Evolutionary conservation across 2,329 filamentous ascomycete genomes (phyloP), one percentile per base, ranked within the genome.

Genomic region (Colletotrichum horii): DNA sequence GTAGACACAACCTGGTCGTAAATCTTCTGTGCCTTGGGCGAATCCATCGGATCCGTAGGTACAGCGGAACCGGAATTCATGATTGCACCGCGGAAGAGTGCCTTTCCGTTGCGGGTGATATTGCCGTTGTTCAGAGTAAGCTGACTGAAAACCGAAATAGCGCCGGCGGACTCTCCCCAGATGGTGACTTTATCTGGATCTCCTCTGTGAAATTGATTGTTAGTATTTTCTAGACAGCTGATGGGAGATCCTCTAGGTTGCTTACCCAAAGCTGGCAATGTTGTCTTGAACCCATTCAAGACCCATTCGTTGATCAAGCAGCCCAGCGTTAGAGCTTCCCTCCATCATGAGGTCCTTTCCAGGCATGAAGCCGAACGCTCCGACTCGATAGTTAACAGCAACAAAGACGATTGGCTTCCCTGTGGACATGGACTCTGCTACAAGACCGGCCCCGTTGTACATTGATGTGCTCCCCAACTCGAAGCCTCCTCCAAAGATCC

Each of bases 111-210:
- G n/a, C 74, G 65, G 1, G 86, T 91, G 78, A 89, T 87, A 79
- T 94, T 85, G 0, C 93, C 93, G 62, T 89, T 87, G 75, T 93
- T 92, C 52, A 93, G 81, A 2, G 88, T 81, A 85, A 92, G 91
- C 66, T 94, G 93, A 77, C 93, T 89, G 68, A 90, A 87, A 2
- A 92, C 91, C 0, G 91, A 93, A 62, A 93, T 92, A 1, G 88
- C 83, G 1, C 90, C 90, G 0, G 90, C 89, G 0, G 86, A 88
- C 79, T 93, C 89, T 4, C 93, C 92, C 89, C 90, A 93, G 56
- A 94, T 90, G 0, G 92, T 93, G 4, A 94, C 91, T 75, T 91
- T 91, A 4, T 85, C 83, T 0, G 92, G 90, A 78, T 94, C 92
- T 4, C 93, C 93, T 2, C 93, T 76, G 5, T 4, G 1, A 48